Evolutionary conservation across 1,284 basidiomycete species (phyloP).

Genomic region (Rhodotorula mucilaginosa): DNA sequence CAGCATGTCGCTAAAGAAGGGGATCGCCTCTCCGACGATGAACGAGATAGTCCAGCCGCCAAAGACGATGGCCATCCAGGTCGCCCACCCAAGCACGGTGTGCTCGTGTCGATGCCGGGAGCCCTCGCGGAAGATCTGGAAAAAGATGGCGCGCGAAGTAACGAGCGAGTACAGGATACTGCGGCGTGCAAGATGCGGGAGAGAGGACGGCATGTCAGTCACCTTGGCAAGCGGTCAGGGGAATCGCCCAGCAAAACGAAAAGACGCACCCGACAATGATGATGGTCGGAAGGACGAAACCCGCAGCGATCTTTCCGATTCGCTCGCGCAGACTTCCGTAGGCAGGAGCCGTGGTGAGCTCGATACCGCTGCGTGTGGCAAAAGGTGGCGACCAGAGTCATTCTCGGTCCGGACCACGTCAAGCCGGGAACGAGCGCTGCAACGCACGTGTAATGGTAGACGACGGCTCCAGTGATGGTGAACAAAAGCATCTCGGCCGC

Average conservation of each 20-base stretch:
- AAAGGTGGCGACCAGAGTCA: background rate
- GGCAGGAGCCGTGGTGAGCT: slow-evolving; percentile 56
- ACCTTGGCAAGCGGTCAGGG: background rate
- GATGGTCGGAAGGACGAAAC: slow-evolving; percentile 57
- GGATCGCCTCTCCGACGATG: slow-evolving; percentile 57
- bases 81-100: slow-evolving; percentile 60
- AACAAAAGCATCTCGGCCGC: slow-evolving; percentile 62
- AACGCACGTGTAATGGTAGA: slow-evolving; percentile 52
- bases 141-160: slow-evolving; percentile 57
- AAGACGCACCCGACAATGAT: slow-evolving; percentile 49
- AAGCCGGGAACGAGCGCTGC: background rate
- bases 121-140: slow-evolving; percentile 53
- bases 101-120: slow-evolving; percentile 58
- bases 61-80: slow-evolving; percentile 60
- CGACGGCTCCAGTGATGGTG: slow-evolving; percentile 61
- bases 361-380: slow-evolving; percentile 49
- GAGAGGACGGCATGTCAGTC: background rate
- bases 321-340: slow-evolving; percentile 51
- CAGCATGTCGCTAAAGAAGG: slow-evolving; percentile 54
- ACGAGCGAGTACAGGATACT: slow-evolving; percentile 50
- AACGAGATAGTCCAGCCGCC: slow-evolving; percentile 49
- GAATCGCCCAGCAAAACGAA: no score
- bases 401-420: background rate
- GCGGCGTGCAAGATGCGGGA: background rate
- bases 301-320: slow-evolving; percentile 44